These are phyloP conservation scores for Pestalotiopsis sp. DNA, from an alignment of 2,329 filamentous ascomycete genomes.

Conservation along the genomic window DNA sequence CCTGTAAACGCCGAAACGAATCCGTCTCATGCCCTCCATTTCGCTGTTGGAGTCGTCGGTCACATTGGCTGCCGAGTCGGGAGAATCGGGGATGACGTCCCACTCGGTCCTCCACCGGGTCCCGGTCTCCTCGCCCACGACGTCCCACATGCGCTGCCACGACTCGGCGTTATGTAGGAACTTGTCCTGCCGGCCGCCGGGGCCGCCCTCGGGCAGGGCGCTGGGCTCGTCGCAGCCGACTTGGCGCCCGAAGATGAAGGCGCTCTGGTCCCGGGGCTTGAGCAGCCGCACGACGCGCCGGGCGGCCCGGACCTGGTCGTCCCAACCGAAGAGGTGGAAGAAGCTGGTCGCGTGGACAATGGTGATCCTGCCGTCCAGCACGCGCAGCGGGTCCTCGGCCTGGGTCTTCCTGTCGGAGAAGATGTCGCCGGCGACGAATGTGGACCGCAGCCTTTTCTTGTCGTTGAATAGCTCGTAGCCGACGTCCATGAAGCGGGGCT, in stretches of 20 bases:
- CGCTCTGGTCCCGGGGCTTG: conserved; percentile 44
- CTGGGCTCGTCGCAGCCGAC: conserved; percentile 42
- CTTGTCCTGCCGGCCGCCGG: conserved; percentile 25
- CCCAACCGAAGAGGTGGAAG: conserved; percentile 33
- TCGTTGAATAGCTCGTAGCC: conserved; percentile 15
- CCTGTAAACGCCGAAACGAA: conserved; percentile 9
- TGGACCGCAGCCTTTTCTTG: conserved; percentile 1
- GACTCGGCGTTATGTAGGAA: conserved; percentile 52
- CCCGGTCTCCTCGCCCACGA: conserved; percentile 50
- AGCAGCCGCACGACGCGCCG: conserved; percentile 48
- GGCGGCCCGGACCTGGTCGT: conserved; percentile 47
- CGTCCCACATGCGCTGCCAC: conserved; percentile 57
- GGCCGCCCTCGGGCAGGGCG: conserved; percentile 23
- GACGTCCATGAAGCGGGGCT: conserved; percentile 10
- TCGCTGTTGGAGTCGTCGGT: background rate
- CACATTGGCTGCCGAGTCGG: background rate
- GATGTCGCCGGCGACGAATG: conserved; percentile 12
- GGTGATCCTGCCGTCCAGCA: conserved; percentile 34
- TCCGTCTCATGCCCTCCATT: background rate
- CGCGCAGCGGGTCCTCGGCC: conserved; percentile 1
- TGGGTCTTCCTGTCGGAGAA: conserved; percentile 41
- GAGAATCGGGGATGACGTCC: conserved; percentile 24
- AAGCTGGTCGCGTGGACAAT: conserved; percentile 13
- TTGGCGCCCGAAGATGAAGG: conserved; percentile 55
- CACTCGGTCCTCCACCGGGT: conserved; percentile 53